These are phyloP conservation scores for Fomitopsis pinicola DNA, from an alignment of 1,284 basidiomycete species.

Conservation along the genomic window DNA sequence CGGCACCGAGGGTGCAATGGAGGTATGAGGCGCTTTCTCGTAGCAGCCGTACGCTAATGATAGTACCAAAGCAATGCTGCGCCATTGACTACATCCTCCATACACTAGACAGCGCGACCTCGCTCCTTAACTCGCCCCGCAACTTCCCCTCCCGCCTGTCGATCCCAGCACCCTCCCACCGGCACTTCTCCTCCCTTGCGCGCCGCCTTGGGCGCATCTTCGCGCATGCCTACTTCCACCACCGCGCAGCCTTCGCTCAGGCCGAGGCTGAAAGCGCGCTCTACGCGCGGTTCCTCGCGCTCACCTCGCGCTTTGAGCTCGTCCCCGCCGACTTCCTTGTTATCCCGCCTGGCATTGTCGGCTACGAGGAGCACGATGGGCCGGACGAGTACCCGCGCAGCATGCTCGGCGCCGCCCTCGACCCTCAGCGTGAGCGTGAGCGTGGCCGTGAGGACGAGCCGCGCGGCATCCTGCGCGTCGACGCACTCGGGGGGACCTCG, in stretches of 20 bases:
- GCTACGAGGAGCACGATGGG: slow-evolving; percentile 26
- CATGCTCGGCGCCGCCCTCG: slow-evolving; percentile 42
- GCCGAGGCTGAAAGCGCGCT: slow-evolving; percentile 89
- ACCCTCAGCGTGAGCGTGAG: slow-evolving; percentile 25
- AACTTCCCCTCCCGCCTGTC: slow-evolving; percentile 90
- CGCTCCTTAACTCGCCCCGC: slow-evolving; percentile 86
- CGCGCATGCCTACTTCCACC: slow-evolving; percentile 92
- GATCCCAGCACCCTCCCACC: slow-evolving; percentile 75
- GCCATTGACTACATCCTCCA: slow-evolving; percentile 98
- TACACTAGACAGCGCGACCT: slow-evolving; percentile 90
- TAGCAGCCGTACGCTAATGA: not conserved
- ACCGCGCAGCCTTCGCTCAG: slow-evolving; percentile 87
- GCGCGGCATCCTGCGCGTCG: not conserved
- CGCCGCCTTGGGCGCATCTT: slow-evolving; percentile 92
- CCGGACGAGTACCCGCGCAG: slow-evolving; percentile 43
- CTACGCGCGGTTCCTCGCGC: slow-evolving; percentile 86
- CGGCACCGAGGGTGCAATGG: slow-evolving; percentile 72
- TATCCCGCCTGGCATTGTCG: slow-evolving; percentile 47
- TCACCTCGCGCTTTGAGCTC: slow-evolving; percentile 80
- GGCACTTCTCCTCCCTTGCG: slow-evolving; percentile 86
- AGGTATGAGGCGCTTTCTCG: slow-evolving; percentile 35
- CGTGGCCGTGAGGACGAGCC: slow-evolving; percentile 11
- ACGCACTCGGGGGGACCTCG: not conserved
- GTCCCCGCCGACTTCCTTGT: slow-evolving; percentile 80
- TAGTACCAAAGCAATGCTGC: slow-evolving; percentile 73